Percentiles rank a stretch among this genome's conserved stretches.
These are phyloP conservation scores for Aspergillus fumigatus DNA, from an alignment of 2,329 filamentous ascomycete genomes.

Conservation along the genomic window DNA sequence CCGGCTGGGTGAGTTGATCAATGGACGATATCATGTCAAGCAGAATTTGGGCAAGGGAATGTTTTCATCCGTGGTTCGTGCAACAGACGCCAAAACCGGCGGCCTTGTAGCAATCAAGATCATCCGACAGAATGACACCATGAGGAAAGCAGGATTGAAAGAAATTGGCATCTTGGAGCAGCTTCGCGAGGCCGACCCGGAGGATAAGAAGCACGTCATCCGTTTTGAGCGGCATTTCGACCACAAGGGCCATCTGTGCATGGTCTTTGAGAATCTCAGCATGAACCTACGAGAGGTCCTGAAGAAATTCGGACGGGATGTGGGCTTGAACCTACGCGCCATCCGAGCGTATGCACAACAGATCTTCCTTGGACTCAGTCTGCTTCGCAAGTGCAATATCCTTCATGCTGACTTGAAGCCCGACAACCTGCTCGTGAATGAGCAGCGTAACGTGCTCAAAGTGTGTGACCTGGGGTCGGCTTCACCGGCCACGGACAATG, in stretches of 20 bases:
- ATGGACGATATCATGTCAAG: conserved; percentile 84
- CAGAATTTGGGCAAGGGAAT: conserved; percentile 87
- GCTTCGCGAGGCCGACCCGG: conserved; percentile 76
- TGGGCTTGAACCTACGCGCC: conserved; percentile 83
- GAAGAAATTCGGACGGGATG: conserved; percentile 91
- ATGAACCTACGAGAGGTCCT: conserved; percentile 91
- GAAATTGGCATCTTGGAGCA: conserved; percentile 92
- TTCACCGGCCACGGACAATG: conserved; percentile 82
- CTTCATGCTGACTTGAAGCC: conserved; percentile 96
- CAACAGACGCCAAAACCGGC: conserved; percentile 69
- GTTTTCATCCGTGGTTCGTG: conserved; percentile 93
- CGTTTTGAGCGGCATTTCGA: conserved; percentile 84
- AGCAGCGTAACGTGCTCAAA: conserved; percentile 78
- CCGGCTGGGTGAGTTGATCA: conserved; percentile 83
- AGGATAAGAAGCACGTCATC: conserved; percentile 88
- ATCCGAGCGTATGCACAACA: conserved; percentile 88
- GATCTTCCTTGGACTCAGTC: conserved; percentile 82
- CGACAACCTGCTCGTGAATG: conserved; percentile 92
- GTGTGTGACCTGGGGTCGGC: conserved; percentile 97
- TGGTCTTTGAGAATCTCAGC: conserved; percentile 91
- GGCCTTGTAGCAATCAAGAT: conserved; percentile 93
- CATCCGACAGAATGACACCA: conserved; percentile 91
- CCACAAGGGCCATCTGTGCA: conserved; percentile 90
- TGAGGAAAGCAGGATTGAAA: conserved; percentile 85
- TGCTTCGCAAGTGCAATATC: conserved; percentile 88